Base-by-base conservation (phyloP, 345 rosid genomes). In the Syzygium aromaticum region DNA sequence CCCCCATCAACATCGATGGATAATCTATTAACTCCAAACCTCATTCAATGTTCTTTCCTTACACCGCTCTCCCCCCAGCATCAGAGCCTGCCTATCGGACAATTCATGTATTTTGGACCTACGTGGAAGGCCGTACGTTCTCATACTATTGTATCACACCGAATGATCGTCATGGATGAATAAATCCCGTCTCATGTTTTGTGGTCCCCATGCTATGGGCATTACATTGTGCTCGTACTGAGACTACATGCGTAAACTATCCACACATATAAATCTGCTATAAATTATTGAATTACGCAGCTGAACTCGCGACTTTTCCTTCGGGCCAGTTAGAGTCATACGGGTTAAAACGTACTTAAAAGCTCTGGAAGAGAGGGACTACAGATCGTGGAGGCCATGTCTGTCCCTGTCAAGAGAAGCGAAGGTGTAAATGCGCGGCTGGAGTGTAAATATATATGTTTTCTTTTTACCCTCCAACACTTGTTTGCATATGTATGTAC, bases 21-120 rank as follows among this genome's bases (percentile, higher is more conserved):
- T 54, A 21, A 54, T 73, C 80, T 33, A 85, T 86, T 87, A 87
- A 89, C 86, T 89, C 91, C 90, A 90, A 87, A 67, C 28, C 59
- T 86, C 86, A 89, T 87, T 90, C 88, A 88, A 86, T 87, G 85
- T 88, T 59, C 67, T 85, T 63, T 57, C 88, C 90, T 77, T 87
- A 88, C 90, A 85, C 86, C 93, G 89, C 87, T 90, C 96, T 43
- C 86, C 93, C 91, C 91, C 86, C 86, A 57, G 77, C 80, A 86
- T 85, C 95, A 95, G 94, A 92, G 84, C 52, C 86, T 94, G 94
- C 91, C 94, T 86, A 38, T 23, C 57, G 40, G n/a, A 92, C 91
- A 57, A 49, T n/a, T 82, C 87, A 89, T 91, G 87, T 86, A 89
- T 88, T 83, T 85, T 91, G 85, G 87, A 86, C 89, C 53, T 28